Evolutionary conservation across 2,329 filamentous ascomycete species (phyloP), one percentile per base, ranked within the genome.

Genomic region (Aspergillus aculeatinus): DNA sequence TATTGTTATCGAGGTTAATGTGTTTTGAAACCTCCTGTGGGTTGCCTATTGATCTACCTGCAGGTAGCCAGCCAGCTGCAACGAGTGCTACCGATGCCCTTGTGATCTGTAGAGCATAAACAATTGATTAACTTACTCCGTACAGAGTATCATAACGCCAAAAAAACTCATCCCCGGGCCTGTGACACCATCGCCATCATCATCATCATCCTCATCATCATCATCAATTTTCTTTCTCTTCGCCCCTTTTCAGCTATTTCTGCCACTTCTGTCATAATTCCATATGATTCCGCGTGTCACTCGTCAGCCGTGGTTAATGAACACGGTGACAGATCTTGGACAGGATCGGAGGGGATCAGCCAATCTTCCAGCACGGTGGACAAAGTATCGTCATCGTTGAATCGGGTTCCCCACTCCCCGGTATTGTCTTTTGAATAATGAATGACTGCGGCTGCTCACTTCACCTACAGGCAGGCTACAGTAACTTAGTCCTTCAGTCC

Each of bases 301-400:
- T 44, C 16, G 39, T 44, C 39, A 44, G 39, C 39, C 39, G 39
- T 44, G 39, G 39, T 19, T n/a, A 19, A n/a, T 44, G 39, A 19
- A 19, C 39, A 19, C 16, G 16, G 39, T 42, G 10, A 21, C 33
- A 54, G 19, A 21, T 54, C 51, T 53, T 33, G 27, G 35, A 33
- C n/a, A 53, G 29, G 19, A 35, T 53, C 51, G 35, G 33, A 39
- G 21, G 16, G 14, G 31, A 14, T 44, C 39, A 44, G 39, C 47
- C 44, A 49, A 57, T 49, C 33, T 35, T 48, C 35, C 47, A 49
- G 23, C 29, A 27, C 47, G 39, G 39, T n/a, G 16, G 39, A 44
- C 39, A 44, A 16, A 44, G 39, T 54, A 54, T 59, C 57, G 57
- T 54, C 57, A 59, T 59, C 51, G 57, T 52, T 52, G 49, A 47